A percentile compares a stretch with the other conserved stretches of the same genome.
These are phyloP conservation scores for Oryza brachyantha DNA, from an alignment of 176 grass and related monocot genomes.

Conservation along the genomic window DNA sequence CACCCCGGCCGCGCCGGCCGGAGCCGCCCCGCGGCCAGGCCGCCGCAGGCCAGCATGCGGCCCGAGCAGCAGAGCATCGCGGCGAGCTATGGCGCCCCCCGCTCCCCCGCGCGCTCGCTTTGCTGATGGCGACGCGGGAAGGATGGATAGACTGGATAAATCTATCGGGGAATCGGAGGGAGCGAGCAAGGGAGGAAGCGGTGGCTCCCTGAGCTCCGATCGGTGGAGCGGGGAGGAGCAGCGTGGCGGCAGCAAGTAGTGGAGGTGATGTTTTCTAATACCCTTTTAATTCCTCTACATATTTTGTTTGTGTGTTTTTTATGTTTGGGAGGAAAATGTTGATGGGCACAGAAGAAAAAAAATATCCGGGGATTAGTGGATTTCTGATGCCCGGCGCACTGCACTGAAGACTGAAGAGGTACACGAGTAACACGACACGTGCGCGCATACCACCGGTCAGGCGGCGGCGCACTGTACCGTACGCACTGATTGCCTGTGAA, in stretches of 20 bases:
- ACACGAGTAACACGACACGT: no score
- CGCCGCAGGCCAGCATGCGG: conserved; percentile 66
- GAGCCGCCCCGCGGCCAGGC: conserved; percentile 30
- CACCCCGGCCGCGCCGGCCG: conserved; percentile 19
- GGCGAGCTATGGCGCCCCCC: no score
- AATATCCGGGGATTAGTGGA: conserved; percentile 34
- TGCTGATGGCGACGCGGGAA: conserved; percentile 17
- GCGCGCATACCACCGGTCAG: neutral
- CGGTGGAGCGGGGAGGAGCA: conserved; percentile 40
- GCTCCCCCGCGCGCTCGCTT: neutral
- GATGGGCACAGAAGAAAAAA: neutral
- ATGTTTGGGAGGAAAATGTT: conserved; percentile 17
- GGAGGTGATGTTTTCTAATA: conserved; percentile 39
- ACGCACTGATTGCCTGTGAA: neutral
- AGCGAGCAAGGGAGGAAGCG: neutral
- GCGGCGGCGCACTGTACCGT: neutral
- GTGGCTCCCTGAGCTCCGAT: conserved; percentile 26
- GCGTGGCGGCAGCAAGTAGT: conserved; percentile 33
- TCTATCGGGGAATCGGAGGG: conserved; percentile 15
- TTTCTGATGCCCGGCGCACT: conserved; percentile 17
- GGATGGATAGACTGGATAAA: conserved; percentile 20
- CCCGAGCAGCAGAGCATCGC: conserved; percentile 85
- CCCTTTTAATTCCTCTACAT: no score
- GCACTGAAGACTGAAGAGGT: neutral
- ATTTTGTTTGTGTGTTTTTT: no score